A percentile compares a stretch with the other conserved stretches of the same genome.
Evolutionary conservation across 176 grass and related monocot genomes (phyloP).

Genomic region (Raddia distichophylla): DNA sequence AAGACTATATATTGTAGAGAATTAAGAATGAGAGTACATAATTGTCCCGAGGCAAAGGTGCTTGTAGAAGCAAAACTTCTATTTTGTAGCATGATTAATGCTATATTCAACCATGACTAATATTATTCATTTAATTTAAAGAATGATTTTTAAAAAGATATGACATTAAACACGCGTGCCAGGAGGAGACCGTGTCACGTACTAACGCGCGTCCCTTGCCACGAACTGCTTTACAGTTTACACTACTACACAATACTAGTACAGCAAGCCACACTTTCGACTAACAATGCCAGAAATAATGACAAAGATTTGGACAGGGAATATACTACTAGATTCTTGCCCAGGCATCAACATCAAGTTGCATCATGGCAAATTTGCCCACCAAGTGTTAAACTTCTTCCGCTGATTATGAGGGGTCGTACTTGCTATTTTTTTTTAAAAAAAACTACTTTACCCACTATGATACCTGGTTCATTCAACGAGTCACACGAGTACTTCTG

Average conservation of each 20-base stretch:
- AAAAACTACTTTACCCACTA: no score
- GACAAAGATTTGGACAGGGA: conserved; percentile 23
- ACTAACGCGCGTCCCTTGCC: conserved; percentile 2
- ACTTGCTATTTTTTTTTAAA: background rate
- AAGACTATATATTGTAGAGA: no score
- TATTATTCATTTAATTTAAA: no score
- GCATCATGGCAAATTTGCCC: conserved; percentile 29
- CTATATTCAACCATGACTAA: no score
- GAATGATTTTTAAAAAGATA: no score
- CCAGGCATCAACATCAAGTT: conserved; percentile 40
- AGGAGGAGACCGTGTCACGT: no score
- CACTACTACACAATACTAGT: background rate
- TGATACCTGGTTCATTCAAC: no score
- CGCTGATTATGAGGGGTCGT: conserved; percentile 31
- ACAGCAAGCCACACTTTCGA: conserved; percentile 35
- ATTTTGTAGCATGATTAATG: no score
- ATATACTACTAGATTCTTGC: conserved; percentile 47
- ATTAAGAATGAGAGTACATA: background rate
- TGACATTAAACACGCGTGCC: no score
- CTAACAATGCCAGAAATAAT: conserved; percentile 31
- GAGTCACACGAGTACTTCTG: no score
- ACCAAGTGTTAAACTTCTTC: conserved; percentile 30
- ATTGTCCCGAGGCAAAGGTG: background rate
- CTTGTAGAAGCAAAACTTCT: no score
- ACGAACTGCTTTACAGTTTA: conserved; percentile 24